Base-by-base conservation (phyloP, 2,329 filamentous ascomycete genomes). In the Colletotrichum musicola region DNA sequence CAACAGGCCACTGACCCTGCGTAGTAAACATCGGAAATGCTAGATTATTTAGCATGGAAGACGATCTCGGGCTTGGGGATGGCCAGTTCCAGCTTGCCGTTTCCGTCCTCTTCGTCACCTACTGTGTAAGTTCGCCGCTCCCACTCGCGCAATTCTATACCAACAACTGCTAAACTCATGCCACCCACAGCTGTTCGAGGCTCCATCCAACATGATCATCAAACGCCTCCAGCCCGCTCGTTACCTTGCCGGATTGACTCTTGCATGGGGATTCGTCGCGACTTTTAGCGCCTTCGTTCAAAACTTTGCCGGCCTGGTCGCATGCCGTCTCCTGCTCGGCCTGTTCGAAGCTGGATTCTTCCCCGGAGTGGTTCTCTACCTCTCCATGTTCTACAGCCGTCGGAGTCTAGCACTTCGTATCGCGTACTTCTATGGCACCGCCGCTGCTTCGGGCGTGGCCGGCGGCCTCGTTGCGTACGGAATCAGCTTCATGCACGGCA, bases 391-490 rank as follows among this genome's bases (percentile, higher is more conserved):
- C 77, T 92, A 91, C 75, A 87, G 84, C 20, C 89, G 88, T 71
- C 82, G 82, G 9, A 88, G 90, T 72, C 81, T 91, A 5, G 89
- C 88, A 0, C 78, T 91, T 4, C 85, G 90, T 1, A 86, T 90
- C 2, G 87, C 87, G 7, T 90, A 90, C 71, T 82, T 92, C 2
- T 91, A 91, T 74, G 83, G 86, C 10, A 84, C 82, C 3, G 85
- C 89, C 1, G 89, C 90, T 0, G 77, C 90, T 1, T 88, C 89
- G 0, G 90, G 90, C 6, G 89, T 89, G 1, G 89, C 83, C 58
- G 89, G 90, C 22, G 90, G 90, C 0, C 81, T 92, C 0, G 81
- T 92, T 0, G 90, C 90, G 0, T 91, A 89, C 62, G 89, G 82
- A 0, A 90, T 92, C 68, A 87, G 88, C 0, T 86, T 86, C 73